Percentiles rank a stretch among this genome's conserved stretches.
Evolutionary conservation across 2,329 filamentous ascomycete genomes (phyloP).

Genomic region (Hymenoscyphus salicellus): DNA sequence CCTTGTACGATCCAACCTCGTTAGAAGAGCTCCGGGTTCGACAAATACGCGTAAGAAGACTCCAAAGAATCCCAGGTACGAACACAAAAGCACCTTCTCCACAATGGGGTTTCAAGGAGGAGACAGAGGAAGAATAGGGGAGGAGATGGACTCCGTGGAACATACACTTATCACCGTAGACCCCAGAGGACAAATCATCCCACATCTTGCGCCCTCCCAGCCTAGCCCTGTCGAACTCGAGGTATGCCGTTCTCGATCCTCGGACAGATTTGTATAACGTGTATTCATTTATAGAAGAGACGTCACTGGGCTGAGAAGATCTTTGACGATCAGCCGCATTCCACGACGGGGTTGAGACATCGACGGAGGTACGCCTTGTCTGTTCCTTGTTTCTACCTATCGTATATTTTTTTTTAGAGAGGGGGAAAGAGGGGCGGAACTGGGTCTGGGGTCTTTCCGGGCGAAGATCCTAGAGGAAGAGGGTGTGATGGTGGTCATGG

Average conservation of each 20-base stretch:
- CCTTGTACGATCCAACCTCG: conserved; percentile 54
- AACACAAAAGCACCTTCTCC: background rate
- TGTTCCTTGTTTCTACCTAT: background rate
- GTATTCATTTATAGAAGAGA: conserved; percentile 38
- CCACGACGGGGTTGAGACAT: conserved; percentile 50
- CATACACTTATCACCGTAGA: background rate
- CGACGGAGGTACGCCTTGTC: conserved; percentile 34
- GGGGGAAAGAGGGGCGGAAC: background rate
- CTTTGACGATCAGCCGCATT: conserved; percentile 51
- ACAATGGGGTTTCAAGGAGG: background rate
- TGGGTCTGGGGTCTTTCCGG: background rate
- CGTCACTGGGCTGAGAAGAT: conserved; percentile 61
- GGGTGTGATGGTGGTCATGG: conserved; percentile 2
- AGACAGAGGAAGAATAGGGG: background rate
- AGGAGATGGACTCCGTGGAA: background rate
- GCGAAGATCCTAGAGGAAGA: background rate
- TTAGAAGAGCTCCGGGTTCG: conserved; percentile 49
- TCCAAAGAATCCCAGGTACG: conserved; percentile 48
- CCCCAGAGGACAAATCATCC: conserved; percentile 1
- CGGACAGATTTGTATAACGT: conserved; percentile 13
- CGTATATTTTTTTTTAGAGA: background rate
- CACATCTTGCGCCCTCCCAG: conserved; percentile 22
- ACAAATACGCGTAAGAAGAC: conserved; percentile 51
- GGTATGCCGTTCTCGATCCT: conserved; percentile 21
- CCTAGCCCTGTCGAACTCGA: conserved; percentile 26